A percentile compares a stretch with the other conserved stretches of the same genome.
Evolutionary conservation across 2,329 filamentous ascomycete genomes (phyloP).

Genomic region (Diaporthe caulivora): DNA sequence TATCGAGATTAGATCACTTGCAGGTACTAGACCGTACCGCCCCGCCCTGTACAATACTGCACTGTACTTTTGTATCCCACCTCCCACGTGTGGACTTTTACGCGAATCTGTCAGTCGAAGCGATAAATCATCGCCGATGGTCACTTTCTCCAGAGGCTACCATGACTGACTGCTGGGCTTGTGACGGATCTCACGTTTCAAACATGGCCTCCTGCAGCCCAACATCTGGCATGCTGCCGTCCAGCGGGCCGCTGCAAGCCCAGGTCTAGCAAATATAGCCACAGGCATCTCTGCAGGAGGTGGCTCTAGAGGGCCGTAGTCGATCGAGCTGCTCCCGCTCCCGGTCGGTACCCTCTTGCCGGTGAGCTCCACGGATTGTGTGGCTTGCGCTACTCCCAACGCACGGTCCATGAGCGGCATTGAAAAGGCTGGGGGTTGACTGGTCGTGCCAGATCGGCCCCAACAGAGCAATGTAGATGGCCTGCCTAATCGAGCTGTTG

Average conservation of each 20-base stretch:
- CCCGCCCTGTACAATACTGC: background rate
- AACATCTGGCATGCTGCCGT: constrained; percentile 15
- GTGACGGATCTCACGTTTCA: constrained; percentile 22
- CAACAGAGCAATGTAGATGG: background rate
- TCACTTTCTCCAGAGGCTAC: constrained; percentile 4
- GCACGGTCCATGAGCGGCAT: background rate
- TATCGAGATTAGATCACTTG: constrained; percentile 27
- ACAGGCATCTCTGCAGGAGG: constrained; percentile 4
- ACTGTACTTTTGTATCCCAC: constrained; percentile 1
- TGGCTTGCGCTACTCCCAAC: constrained; percentile 12
- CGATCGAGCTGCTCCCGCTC: constrained; percentile 4
- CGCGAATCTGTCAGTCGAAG: background rate
- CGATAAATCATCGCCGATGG: background rate
- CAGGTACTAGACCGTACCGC: constrained; percentile 2
- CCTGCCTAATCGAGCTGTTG: constrained; percentile 6
- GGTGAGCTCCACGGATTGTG: background rate
- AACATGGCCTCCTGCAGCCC: constrained; percentile 10
- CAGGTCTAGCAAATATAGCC: background rate
- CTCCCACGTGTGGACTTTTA: constrained; percentile 22
- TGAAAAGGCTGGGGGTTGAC: background rate
- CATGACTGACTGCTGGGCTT: background rate
- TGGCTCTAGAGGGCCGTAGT: background rate
- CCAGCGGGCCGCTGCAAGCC: constrained; percentile 20
- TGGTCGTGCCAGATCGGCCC: background rate
- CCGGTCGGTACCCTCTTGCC: background rate